Conservation (phyloP, 176 grass and related monocot genomes). For the Juncus effusus region DNA sequence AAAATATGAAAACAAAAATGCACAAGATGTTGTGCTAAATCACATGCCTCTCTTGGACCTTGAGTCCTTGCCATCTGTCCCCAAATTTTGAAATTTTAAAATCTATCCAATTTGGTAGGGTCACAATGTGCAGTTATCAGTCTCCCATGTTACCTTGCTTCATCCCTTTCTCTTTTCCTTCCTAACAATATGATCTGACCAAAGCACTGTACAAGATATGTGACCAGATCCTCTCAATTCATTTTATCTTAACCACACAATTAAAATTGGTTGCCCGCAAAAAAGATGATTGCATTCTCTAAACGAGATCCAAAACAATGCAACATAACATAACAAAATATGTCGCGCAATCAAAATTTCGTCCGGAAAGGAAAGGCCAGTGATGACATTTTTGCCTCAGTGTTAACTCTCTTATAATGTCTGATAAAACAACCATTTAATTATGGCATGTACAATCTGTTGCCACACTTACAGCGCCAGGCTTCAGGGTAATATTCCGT, state of each 20-base stretch:
- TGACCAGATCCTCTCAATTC: background rate
- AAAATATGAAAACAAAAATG: background rate
- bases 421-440: background rate
- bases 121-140: constrained; percentile 13
- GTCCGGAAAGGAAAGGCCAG: too few species aligned
- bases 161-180: background rate
- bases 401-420: background rate
- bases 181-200: constrained; percentile 17
- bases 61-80: constrained; percentile 8
- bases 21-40: background rate
- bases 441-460: constrained; percentile 38
- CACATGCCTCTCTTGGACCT: background rate
- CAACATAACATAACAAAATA: background rate
- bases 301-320: background rate
- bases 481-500: constrained; percentile 42
- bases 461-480: constrained; percentile 37
- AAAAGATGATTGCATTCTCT: background rate
- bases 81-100: constrained; percentile 15
- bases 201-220: constrained; percentile 12
- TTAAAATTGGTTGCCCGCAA: background rate
- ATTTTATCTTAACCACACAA: constrained; percentile 13
- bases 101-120: constrained; percentile 14
- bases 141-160: constrained; percentile 20
- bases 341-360: too few species aligned
- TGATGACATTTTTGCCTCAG: too few species aligned